Evolutionary conservation across 2,329 filamentous ascomycete species (phyloP).

Genomic region (Ophiostoma quercus): DNA sequence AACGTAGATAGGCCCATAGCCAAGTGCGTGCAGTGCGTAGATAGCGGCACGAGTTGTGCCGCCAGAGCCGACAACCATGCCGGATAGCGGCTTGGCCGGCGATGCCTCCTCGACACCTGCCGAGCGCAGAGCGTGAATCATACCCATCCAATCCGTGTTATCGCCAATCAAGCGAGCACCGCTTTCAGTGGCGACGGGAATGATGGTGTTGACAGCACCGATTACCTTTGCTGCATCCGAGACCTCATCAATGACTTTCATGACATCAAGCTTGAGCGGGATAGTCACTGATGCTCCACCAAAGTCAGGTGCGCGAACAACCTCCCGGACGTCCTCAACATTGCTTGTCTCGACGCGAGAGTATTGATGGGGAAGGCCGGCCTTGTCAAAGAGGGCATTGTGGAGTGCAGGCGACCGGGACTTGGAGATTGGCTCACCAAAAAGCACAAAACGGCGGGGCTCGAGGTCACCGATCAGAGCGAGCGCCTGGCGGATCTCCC

Average conservation of each 20-base stretch:
- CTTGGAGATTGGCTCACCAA: slow-evolving; percentile 76
- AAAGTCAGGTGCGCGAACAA: slow-evolving; percentile 69
- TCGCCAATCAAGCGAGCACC: slow-evolving; percentile 64
- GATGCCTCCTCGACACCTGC: slow-evolving; percentile 52
- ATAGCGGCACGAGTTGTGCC: slow-evolving; percentile 89
- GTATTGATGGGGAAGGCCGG: slow-evolving; percentile 83
- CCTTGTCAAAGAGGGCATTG: slow-evolving; percentile 71
- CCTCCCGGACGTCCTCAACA: slow-evolving; percentile 53
- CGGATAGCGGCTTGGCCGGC: slow-evolving; percentile 44
- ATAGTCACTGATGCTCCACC: slow-evolving; percentile 95
- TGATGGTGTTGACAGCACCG: slow-evolving; percentile 91
- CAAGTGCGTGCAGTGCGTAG: slow-evolving; percentile 77
- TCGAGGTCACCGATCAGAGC: slow-evolving; percentile 74
- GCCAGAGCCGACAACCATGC: slow-evolving; percentile 82
- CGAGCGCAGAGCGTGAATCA: slow-evolving; percentile 70
- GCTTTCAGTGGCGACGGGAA: slow-evolving; percentile 49
- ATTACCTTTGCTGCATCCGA: slow-evolving; percentile 74
- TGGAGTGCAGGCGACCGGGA: slow-evolving; percentile 86
- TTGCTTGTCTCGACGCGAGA: slow-evolving; percentile 66
- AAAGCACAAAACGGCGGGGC: slow-evolving; percentile 73
- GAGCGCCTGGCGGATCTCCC: slow-evolving; percentile 76
- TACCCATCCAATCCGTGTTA: slow-evolving; percentile 95
- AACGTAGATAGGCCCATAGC: slow-evolving; percentile 80
- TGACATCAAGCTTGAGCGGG: slow-evolving; percentile 85
- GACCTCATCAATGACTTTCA: slow-evolving; percentile 72